Evolutionary conservation across 2,329 filamentous ascomycete genomes (phyloP), one percentile per base, ranked within the genome.

Genomic region (Akanthomyces dipterigenus): DNA sequence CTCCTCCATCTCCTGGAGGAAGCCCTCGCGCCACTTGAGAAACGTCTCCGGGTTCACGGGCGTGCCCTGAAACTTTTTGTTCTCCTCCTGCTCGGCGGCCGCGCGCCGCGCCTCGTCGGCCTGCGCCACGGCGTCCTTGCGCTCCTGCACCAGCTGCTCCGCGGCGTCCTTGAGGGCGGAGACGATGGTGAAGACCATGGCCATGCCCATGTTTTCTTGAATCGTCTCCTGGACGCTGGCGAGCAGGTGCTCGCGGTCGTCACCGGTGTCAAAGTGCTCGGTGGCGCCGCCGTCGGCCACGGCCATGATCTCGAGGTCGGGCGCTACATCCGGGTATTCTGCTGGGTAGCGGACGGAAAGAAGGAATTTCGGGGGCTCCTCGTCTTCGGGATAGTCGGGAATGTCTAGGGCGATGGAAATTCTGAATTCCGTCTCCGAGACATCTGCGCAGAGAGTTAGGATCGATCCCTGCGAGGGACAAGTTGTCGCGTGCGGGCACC

Each of bases 141-240:
- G 87, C 64, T 91, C 86, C 18, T 82, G 76, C 66, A 98, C 86
- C 62, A 99, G 82, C 67, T 87, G 82, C 78, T 99, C 95, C n/a
- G 93, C 93, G 56, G 84, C 82, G 63, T 99, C 95, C 72, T 97
- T 98, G 63, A 99, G 78, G 0, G 89, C 86, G 16, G 89, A 91
- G 59, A 96, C 89, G 26, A 99, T 79, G 0, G 93, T 91, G 76
- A 98, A 99, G 1, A 99, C 79, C 95, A 99, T 99, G 60, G 92
- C 90, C 88, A 98, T 98, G 64, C 95, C 95, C 63, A 98, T 77
- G 67, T 93, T 98, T 74, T 99, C 95, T 72, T 95, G 88, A 40
- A 97, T 89, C 0, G 88, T 90, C 18, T 88, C 86, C 43, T 85
- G 75, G 14, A 98, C 79, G 1, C 84, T 82, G 55, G 86, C 80